Base-by-base conservation (phyloP, 331 rosid genomes). In the Malus hybrid region DNA sequence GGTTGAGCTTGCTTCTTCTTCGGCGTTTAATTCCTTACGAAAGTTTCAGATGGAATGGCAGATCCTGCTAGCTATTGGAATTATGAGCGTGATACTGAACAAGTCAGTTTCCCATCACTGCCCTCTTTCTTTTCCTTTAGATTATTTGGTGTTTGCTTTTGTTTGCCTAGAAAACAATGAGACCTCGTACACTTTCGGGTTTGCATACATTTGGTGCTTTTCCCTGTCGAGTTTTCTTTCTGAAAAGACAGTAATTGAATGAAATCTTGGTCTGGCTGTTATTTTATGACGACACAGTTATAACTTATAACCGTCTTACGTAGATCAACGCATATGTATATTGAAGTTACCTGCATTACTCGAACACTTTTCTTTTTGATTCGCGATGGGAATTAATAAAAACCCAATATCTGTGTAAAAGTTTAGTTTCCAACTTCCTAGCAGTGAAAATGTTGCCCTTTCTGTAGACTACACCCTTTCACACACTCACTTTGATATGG, bases 41-140 rank as follows among this genome's bases (percentile, higher is more conserved):
- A 67, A 66, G 79, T 86, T 72, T 91, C 96, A 91, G 93, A 94
- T 94, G 98, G 98, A 88, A 94, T 94, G 98, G 97, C 98, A 86
- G 92, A 93, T 93, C 98, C 64, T 78, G 81, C 74, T 86, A 80
- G 80, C 75, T 75, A 50, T 88, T 88, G 88, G 65, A 87, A 85
- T 78, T 61, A 33, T 75, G 97, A 87, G 65, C 93, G 96, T 75
- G 93, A 89, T 83, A n/a, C 85, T 68, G 97, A 91, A 72, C 95
- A 90, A 75, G 99, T 92, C 55, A 80, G 96, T 90, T 53, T 66
- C 29, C 61, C 52, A 61, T 48, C 48, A 58, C 60, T 33, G 7
- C 57, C 16, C 46, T 73, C 76, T 28, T 39, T 68, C 6, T 30
- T 55, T 57, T 34, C 11, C 5, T 4, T 10, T 14, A 16, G 12